Base-by-base conservation (phyloP, 2,329 filamentous ascomycete genomes). In the Cyclaneusma minus region DNA sequence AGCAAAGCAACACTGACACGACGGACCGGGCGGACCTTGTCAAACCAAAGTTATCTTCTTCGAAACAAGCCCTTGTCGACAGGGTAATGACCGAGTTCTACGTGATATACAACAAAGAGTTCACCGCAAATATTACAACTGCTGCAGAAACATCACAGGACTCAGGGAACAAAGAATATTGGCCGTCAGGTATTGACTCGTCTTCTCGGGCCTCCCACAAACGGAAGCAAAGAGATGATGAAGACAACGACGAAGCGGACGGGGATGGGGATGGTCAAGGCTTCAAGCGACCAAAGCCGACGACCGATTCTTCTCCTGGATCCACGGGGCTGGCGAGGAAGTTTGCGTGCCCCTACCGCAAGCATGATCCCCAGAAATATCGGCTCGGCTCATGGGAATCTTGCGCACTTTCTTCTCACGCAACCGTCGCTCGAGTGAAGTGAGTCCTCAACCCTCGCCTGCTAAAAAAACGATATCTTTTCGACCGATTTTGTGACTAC, bases 1-100 rank as follows among this genome's bases (percentile, higher is more conserved):
- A n/a, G n/a, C n/a, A n/a, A n/a, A n/a, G n/a, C n/a, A n/a, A n/a
- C n/a, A n/a, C n/a, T n/a, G n/a, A n/a, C n/a, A n/a, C n/a, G n/a
- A n/a, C n/a, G n/a, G n/a, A n/a, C n/a, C 15, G 50, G 47, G 13
- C 57, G 60, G 36, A 50, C 49, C n/a, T 55, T 52, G 22, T 28
- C 18, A 29, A 19, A n/a, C 16, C 17, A 13, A 22, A n/a, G 6
- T 10, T 13, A 9, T 24, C 27, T 17, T 21, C 35, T 62, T 5
- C 44, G 3, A 16, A 15, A 14, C 19, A 32, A 24, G 27, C 24
- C 8, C 11, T 34, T 8, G 31, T 34, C 7, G 31, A 36, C 16
- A 24, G 22, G 6, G 28, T 36, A 5, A 36, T 36, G 31, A 24
- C 25, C 14, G 26, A 36, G 19, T 36, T 36, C 18, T 34, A 29